A percentile compares a stretch with the other conserved stretches of the same genome.
Evolutionary conservation across 2,329 filamentous ascomycete genomes (phyloP).

Genomic region (Didymellaceae sp.): DNA sequence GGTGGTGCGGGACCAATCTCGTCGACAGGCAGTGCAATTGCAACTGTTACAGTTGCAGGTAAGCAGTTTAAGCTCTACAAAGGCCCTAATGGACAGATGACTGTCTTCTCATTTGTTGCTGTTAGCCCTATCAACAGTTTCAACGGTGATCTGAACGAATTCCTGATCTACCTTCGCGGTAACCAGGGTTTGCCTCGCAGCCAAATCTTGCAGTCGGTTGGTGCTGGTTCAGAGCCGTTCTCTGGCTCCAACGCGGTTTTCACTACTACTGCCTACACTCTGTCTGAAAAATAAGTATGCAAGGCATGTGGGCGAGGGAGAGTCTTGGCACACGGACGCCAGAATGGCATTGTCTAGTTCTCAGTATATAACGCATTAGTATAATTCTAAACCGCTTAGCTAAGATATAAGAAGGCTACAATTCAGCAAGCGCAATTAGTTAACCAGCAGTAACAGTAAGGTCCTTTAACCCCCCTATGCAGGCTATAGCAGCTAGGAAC

Average conservation of each 20-base stretch:
- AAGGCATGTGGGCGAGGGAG: too few relatives aligned
- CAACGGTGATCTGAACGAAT: conserved; percentile 63
- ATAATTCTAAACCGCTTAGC: too few relatives aligned
- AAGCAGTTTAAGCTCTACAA: conserved; percentile 64
- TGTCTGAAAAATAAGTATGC: conserved; percentile 28
- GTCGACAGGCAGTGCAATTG: conserved; percentile 60
- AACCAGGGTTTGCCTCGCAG: conserved; percentile 56
- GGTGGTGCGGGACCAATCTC: conserved; percentile 67
- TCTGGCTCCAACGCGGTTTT: conserved; percentile 57
- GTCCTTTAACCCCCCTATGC: too few relatives aligned
- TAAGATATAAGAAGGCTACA: too few relatives aligned
- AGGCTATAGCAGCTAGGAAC: too few relatives aligned
- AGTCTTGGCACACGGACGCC: too few relatives aligned
- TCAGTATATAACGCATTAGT: too few relatives aligned
- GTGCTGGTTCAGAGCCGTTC: conserved; percentile 65
- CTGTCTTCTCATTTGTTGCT: conserved; percentile 67
- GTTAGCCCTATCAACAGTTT: conserved; percentile 58
- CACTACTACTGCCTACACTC: conserved; percentile 50
- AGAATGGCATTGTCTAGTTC: too few relatives aligned
- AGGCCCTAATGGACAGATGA: conserved; percentile 66
- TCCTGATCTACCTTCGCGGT: conserved; percentile 62
- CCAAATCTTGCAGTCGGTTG: conserved; percentile 62
- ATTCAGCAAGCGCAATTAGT: too few relatives aligned
- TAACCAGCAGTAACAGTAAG: too few relatives aligned
- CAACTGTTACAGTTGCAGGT: conserved; percentile 61